Evolutionary conservation across 169 alveolate genomes (phyloP).

Genomic region (Plasmodium berghei): DNA sequence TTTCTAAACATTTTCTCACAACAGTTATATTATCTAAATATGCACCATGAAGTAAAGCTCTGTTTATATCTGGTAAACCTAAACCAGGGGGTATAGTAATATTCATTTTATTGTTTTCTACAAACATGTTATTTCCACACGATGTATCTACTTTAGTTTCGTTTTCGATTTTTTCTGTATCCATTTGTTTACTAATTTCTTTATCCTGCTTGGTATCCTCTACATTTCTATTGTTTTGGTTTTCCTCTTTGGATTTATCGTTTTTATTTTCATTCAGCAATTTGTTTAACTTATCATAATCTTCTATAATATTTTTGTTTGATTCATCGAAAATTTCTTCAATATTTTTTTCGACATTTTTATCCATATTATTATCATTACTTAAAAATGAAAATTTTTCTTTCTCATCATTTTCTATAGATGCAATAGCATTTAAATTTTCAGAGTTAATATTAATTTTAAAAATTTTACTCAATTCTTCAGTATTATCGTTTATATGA

Average conservation of each 20-base stretch:
- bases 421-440: slow-evolving; percentile 27
- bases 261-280: neutral
- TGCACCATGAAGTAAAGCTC: slow-evolving; percentile 82
- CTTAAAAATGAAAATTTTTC: slow-evolving; percentile 26
- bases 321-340: slow-evolving; percentile 23
- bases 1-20: slow-evolving; percentile 77
- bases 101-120: slow-evolving; percentile 12
- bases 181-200: neutral
- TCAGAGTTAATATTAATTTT: slow-evolving; percentile 48
- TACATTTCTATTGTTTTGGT: neutral
- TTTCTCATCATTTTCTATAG: slow-evolving; percentile 23
- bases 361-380: slow-evolving; percentile 3
- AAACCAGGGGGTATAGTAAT: slow-evolving; percentile 57
- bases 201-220: neutral
- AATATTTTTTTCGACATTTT: slow-evolving; percentile 2
- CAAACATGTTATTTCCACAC: slow-evolving; percentile 27
- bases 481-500: slow-evolving; percentile 29
- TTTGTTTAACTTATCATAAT: slow-evolving; percentile 17
- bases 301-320: slow-evolving; percentile 19
- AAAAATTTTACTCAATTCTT: slow-evolving; percentile 50
- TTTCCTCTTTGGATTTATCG: neutral
- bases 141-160: slow-evolving; percentile 2
- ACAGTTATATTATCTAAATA: slow-evolving; percentile 86
- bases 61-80: slow-evolving; percentile 77
- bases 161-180: neutral